Percentiles rank a stretch among this genome's conserved stretches.
These are phyloP conservation scores for Cyclostephanos invisitatus DNA, from an alignment of 108 stramenopile genomes.

Conservation along the genomic window DNA sequence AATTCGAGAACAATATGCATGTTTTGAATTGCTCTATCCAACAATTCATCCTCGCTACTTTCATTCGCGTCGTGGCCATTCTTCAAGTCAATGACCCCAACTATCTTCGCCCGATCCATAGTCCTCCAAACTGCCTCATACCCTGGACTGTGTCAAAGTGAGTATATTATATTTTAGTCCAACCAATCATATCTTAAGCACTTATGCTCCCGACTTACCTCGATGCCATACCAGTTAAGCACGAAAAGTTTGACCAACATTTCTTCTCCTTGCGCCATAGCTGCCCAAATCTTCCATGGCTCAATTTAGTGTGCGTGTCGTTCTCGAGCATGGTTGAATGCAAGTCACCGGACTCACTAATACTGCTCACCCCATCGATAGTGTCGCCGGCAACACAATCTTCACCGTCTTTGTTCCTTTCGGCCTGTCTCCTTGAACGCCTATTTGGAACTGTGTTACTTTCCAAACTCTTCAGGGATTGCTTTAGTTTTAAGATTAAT, in stretches of 20 bases:
- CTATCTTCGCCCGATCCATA: conserved; percentile 62
- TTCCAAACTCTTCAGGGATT: conserved; percentile 39
- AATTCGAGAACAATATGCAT: conserved; percentile 60
- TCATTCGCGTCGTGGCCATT: not conserved
- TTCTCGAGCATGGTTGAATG: conserved; percentile 5
- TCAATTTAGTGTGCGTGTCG: conserved; percentile 31
- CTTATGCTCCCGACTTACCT: too few relatives aligned
- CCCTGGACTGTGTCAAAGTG: conserved; percentile 46
- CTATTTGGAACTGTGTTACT: conserved; percentile 39
- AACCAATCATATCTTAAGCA: too few relatives aligned
- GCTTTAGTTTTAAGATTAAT: conserved; percentile 40
- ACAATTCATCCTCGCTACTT: not conserved
- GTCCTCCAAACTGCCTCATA: conserved; percentile 73
- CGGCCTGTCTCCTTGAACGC: conserved; percentile 21
- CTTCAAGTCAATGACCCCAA: conserved; percentile 45
- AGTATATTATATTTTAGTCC: too few relatives aligned
- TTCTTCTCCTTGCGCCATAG: conserved; percentile 55
- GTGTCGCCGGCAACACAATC: not conserved
- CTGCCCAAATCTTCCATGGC: conserved; percentile 66
- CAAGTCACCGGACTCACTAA: not conserved
- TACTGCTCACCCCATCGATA: conserved; percentile 36
- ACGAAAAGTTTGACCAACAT: conserved; percentile 76
- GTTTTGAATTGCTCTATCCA: conserved; percentile 12
- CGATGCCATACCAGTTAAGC: conserved; percentile 54
- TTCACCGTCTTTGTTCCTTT: conserved; percentile 1